Base-by-base conservation (phyloP, 192 early-diverging fungal genomes). In the Podila minutissima region DNA sequence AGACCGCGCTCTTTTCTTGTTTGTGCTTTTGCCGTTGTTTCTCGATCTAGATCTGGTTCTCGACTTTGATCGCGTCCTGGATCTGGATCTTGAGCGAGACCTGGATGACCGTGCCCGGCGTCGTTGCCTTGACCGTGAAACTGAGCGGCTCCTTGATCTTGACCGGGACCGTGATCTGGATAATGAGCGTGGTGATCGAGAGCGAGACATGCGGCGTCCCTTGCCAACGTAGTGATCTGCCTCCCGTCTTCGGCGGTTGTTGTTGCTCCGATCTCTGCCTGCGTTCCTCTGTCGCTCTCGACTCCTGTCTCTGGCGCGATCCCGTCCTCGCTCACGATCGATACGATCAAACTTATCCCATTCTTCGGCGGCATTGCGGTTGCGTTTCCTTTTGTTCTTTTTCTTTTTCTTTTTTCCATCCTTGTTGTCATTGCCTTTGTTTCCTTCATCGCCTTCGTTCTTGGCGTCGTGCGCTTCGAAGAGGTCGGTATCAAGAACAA, bases 401-500 rank as follows among this genome's bases (percentile, higher is more conserved):
- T 55, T 55, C 24, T 55, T 55, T 5, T 55, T 55, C 11, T 55
- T 55, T 17, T 55, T 55, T 7, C 24, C 24, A 1, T 55, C 53
- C 20, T 55, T 55, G 53, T 55, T 55, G 8, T 26, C 5, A 10
- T 26, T 26, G 53, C 53, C 53, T 9, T 26, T 19, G n/a, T 53
- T 55, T 26, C 53, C 53, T 63, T 7, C 35, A 31, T 29, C 59
- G 33, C 12, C 60, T 10, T 29, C 17, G 9, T 62, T 57, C 49
- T 37, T 67, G 24, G 5, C 28, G 12, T 48, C 59, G 0, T 62
- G 33, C 13, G 50, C 61, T 26, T 64, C 46, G 5, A 81, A 22
- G n/a, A 5, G 61, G 19, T 81, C 77, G 2, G 77, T 73, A 8
- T 81, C 77, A 12, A 81, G 66, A 8, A 81, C 77, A 29, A 81